Percentiles rank a stretch among this genome's conserved stretches.
Evolutionary conservation across 1,284 basidiomycete species (phyloP).

Genomic region (Ceraceosorus guamensis): DNA sequence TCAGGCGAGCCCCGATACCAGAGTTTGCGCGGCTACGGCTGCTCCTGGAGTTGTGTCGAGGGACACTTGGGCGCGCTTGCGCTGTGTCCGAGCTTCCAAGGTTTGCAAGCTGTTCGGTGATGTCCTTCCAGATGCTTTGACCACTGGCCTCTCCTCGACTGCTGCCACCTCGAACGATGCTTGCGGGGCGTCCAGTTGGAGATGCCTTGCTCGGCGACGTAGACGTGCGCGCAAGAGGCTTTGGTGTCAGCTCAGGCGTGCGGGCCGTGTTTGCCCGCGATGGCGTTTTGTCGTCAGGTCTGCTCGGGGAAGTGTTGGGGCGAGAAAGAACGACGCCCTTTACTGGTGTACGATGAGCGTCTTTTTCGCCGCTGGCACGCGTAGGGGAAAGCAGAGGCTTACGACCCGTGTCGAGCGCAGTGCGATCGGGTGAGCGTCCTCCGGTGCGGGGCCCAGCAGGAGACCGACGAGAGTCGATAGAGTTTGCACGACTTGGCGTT

Average conservation of each 20-base stretch:
- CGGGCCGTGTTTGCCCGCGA: too few species aligned
- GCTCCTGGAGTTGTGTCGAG: slow-evolving; percentile 13
- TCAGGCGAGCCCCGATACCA: slow-evolving; percentile 11
- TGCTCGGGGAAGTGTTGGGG: slow-evolving; percentile 24
- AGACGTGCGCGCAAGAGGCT: not conserved
- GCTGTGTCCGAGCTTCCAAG: slow-evolving; percentile 53
- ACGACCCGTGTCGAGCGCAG: not conserved
- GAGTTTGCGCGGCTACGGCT: not conserved
- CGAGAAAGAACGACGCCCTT: too few species aligned
- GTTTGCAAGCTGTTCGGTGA: slow-evolving; percentile 68
- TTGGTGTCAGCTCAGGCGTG: slow-evolving; percentile 4
- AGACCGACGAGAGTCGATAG: not conserved
- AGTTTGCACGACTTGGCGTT: not conserved
- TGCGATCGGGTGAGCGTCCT: not conserved
- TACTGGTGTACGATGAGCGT: not conserved
- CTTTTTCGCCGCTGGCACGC: not conserved
- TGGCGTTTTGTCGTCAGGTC: too few species aligned
- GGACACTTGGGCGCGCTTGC: slow-evolving; percentile 10
- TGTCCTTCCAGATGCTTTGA: slow-evolving; percentile 70
- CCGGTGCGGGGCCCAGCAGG: not conserved
- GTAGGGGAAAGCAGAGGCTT: not conserved
- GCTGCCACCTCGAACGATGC: slow-evolving; percentile 31
- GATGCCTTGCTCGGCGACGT: slow-evolving; percentile 1
- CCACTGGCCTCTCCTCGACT: slow-evolving; percentile 28
- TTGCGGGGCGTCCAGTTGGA: not conserved